A percentile compares a stretch with the other conserved stretches of the same genome.
Conservation (phyloP, 1,139 yeast genomes). For the Hansenula sp. region DNA sequence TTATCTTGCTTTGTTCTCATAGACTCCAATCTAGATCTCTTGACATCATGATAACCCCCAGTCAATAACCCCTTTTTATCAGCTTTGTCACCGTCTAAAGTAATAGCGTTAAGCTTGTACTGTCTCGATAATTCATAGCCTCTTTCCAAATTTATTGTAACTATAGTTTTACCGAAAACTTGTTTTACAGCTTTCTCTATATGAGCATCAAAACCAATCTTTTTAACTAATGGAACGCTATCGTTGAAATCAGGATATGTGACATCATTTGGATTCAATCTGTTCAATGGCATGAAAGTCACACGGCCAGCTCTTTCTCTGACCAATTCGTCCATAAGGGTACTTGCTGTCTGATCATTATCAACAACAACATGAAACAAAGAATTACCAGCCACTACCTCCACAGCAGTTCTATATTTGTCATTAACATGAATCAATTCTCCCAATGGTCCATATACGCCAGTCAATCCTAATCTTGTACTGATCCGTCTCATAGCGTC, state of each 20-base stretch:
- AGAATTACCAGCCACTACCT: conserved; percentile 84
- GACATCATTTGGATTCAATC: conserved; percentile 42
- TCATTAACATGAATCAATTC: conserved; percentile 79
- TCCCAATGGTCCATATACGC: conserved; percentile 82
- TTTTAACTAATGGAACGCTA: conserved; percentile 67
- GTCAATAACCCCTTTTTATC: conserved; percentile 80
- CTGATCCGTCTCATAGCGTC: conserved; percentile 62
- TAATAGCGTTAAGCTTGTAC: conserved; percentile 69
- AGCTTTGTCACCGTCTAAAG: conserved; percentile 88
- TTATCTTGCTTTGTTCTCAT: conserved; percentile 53
- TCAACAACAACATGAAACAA: conserved; percentile 89
- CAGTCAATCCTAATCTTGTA: conserved; percentile 47
- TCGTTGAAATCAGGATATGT: conserved; percentile 54
- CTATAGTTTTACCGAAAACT: conserved; percentile 78
- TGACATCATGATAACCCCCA: conserved; percentile 83
- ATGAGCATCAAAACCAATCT: conserved; percentile 55
- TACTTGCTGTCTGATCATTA: conserved; percentile 77
- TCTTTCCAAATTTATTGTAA: conserved; percentile 63
- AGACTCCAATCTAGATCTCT: conserved; percentile 67
- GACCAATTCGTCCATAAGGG: conserved; percentile 73
- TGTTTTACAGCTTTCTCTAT: conserved; percentile 68
- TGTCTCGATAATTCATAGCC: conserved; percentile 69
- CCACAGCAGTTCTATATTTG: conserved; percentile 81
- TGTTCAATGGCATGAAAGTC: conserved; percentile 85
- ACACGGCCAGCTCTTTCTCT: conserved; percentile 76